Evolutionary conservation across 2,329 filamentous ascomycete genomes (phyloP).

Genomic region (Volutella citrinella): DNA sequence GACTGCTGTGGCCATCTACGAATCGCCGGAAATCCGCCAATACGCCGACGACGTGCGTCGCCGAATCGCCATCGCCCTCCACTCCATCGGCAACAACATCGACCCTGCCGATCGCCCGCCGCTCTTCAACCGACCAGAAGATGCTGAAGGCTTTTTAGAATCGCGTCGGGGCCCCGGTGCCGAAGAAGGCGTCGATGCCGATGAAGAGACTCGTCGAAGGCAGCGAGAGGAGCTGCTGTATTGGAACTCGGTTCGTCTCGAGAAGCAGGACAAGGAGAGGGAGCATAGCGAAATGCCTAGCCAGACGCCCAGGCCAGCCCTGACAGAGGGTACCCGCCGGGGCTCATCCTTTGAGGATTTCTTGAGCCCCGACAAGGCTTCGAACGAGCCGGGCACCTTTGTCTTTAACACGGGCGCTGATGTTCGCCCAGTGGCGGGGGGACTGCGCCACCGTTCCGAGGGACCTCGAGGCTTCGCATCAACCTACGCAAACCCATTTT

Average conservation of each 20-base stretch:
- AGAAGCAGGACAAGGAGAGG: slow-evolving; percentile 40
- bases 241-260: slow-evolving; percentile 57
- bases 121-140: slow-evolving; percentile 63
- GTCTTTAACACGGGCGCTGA: slow-evolving; percentile 58
- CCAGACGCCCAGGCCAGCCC: slow-evolving; percentile 4
- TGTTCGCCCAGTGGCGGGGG: slow-evolving; percentile 36
- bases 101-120: slow-evolving; percentile 48
- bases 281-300: slow-evolving; percentile 16
- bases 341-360: slow-evolving; percentile 59
- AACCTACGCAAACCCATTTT: slow-evolving; percentile 57
- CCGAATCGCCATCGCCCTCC: slow-evolving; percentile 58
- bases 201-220: slow-evolving; percentile 57
- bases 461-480: slow-evolving; percentile 45
- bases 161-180: slow-evolving; percentile 42
- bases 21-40: slow-evolving; percentile 61
- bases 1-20: slow-evolving; percentile 59
- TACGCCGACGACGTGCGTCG: slow-evolving; percentile 60
- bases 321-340: slow-evolving; percentile 9
- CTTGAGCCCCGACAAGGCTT: slow-evolving; percentile 46
- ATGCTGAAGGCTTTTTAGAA: slow-evolving; percentile 61
- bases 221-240: slow-evolving; percentile 65
- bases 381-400: slow-evolving; percentile 53
- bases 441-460: slow-evolving; percentile 47
- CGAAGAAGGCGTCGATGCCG: slow-evolving; percentile 54
- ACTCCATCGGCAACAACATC: slow-evolving; percentile 57